These are phyloP conservation scores for Kwoniella europaea DNA, from an alignment of 768 basidiomycete species.

Conservation along the genomic window DNA sequence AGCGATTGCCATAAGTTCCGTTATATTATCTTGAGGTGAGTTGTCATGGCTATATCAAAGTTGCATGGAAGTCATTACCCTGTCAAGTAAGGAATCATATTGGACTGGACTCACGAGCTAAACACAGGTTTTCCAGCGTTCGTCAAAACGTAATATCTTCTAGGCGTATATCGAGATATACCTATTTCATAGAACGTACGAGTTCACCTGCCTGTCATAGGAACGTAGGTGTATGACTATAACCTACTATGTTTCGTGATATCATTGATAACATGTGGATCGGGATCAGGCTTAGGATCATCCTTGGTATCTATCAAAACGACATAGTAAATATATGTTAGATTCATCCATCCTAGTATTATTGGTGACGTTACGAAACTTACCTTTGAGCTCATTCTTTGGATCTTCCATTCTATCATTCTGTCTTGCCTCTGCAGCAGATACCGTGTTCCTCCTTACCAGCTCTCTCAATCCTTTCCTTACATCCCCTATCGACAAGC, in stretches of 20 bases:
- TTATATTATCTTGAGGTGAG: conserved; percentile 64
- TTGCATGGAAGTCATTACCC: too few relatives aligned
- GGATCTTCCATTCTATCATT: background rate
- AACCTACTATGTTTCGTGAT: background rate
- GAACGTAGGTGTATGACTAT: too few relatives aligned
- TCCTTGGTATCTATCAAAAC: conserved; percentile 12
- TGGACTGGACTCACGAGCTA: conserved; percentile 66
- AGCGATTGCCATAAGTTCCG: conserved; percentile 85
- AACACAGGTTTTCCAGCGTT: conserved; percentile 99
- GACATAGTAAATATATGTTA: too few relatives aligned
- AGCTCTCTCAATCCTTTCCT: conserved; percentile 30
- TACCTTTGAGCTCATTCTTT: background rate
- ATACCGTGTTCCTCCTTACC: conserved; percentile 17
- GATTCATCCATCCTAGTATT: too few relatives aligned
- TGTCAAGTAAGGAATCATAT: background rate
- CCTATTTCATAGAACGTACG: background rate
- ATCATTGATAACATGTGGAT: background rate
- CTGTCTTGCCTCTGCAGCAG: background rate
- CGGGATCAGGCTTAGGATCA: background rate
- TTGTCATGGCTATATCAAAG: conserved; percentile 63
- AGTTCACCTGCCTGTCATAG: background rate
- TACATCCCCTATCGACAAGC: conserved; percentile 15
- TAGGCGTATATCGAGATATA: conserved; percentile 34
- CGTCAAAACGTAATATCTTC: conserved; percentile 90
- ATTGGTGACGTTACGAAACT: too few relatives aligned